Base-by-base conservation (phyloP, 805 yeast genomes). In the Metschnikowia cerradonensis region DNA sequence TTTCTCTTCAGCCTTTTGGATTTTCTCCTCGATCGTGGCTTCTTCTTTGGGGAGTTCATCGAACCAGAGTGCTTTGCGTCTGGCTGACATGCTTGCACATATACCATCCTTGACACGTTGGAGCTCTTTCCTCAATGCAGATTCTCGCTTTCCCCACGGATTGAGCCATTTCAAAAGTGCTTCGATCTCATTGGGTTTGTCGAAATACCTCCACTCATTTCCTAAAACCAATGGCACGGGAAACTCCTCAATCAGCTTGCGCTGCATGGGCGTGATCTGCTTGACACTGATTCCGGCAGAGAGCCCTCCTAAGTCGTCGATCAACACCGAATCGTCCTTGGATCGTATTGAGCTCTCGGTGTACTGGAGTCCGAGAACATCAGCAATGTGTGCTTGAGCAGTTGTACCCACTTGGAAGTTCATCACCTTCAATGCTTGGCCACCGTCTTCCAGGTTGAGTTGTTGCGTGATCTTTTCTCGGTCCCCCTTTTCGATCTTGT, bases 81-180 rank as follows among this genome's bases (percentile, higher is more conserved):
- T 76, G 1, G 88, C 78, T 10, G 65, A 71, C 57, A 88, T 79
- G 57, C 90, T 80, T 11, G 74, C 67, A 33, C 64, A 63, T 22
- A 87, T 74, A 15, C 78, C 76, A 10, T 80, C 85, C 54, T 79
- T 77, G 22, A 82, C 74, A 3, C 68, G 66, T 6, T 68, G 62
- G 40, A 88, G 63, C 58, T 87, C 95, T 57, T 84, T 85, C 37
- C 80, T 70, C 43, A 91, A 73, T 35, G 70, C 74, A 15, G 82
- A 75, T 61, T 90, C 97, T 42, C 96, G 71, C 47, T 70, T 72
- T 2, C 97, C 97, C 78, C 84, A 81, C 3, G 80, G 82, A 57
- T 86, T 83, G 45, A 90, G 70, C 89, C 92, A 86, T n/a, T 67
- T 63, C 7, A 84, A 51, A 23, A 91, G 62, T 13, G 63, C 63